phyloP scores from a whole-genome alignment of 148 eudicot species.

The Rhododendron griersonianum region DNA sequence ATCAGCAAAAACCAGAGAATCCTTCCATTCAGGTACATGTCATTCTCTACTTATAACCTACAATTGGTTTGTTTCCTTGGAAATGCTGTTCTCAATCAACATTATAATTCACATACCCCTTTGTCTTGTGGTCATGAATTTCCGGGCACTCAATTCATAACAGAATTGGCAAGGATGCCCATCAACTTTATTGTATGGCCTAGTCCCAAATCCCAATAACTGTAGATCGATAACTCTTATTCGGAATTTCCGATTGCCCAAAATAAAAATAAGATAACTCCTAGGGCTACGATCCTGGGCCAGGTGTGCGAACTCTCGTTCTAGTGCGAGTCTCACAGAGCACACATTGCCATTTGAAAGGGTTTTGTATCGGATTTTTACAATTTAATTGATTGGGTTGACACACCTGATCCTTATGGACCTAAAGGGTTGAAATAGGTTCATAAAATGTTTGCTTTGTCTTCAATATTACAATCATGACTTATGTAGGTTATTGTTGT shows the following conservation, averaged over 20 bases:
- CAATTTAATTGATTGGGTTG: neutral
- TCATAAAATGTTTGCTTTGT: neutral
- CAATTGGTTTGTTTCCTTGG: slow-evolving; percentile 1
- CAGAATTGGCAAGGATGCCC: neutral
- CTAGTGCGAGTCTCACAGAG: neutral
- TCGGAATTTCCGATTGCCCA: neutral
- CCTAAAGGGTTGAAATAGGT: neutral
- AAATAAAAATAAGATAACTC: neutral
- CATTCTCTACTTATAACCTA: neutral
- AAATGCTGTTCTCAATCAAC: neutral
- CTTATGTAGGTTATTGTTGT: neutral
- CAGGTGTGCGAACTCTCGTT: neutral
- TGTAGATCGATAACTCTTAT: neutral
- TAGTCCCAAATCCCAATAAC: neutral
- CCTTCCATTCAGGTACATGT: slow-evolving; percentile 74
- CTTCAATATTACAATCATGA: neutral
- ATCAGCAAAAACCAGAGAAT: slow-evolving; percentile 57
- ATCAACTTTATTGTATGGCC: neutral
- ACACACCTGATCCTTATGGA: neutral
- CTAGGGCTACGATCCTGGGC: neutral
- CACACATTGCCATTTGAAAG: neutral
- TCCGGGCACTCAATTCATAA: neutral
- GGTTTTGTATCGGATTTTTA: neutral
- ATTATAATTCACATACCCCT: neutral
- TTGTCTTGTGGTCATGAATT: neutral